Evolutionary conservation across 805 yeast species (phyloP).

Genomic region (Yamadazyma kitorensis): DNA sequence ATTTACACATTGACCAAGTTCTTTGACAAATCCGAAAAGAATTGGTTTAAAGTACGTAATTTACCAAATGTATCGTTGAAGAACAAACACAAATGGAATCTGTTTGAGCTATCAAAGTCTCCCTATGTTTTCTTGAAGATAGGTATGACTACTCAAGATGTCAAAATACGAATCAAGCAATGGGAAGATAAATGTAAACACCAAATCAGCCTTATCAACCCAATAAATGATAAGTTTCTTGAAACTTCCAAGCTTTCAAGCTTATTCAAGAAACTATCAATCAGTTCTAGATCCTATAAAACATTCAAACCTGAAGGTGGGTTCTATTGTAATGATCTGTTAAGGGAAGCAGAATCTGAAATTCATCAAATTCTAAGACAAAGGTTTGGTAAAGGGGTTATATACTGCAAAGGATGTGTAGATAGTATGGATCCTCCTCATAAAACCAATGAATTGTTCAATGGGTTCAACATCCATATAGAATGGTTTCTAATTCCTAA

Average conservation of each 20-base stretch:
- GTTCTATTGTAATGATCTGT: conserved; percentile 28
- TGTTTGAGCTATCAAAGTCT: conserved; percentile 35
- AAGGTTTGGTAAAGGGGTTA: conserved; percentile 46
- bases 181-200: conserved; percentile 55
- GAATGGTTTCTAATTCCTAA: conserved; percentile 61
- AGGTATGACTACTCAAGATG: conserved; percentile 52
- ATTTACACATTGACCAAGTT: conserved; percentile 47
- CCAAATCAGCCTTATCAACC: conserved; percentile 38
- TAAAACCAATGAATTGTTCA: conserved; percentile 3
- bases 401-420: conserved; percentile 48
- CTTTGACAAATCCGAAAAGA: conserved; percentile 18
- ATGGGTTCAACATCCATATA: conserved; percentile 38
- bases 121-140: conserved; percentile 46
- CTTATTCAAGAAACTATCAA: conserved; percentile 6
- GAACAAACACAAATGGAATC: conserved; percentile 25
- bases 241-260: neutral
- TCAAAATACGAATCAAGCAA: conserved; percentile 41
- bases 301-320: conserved; percentile 30
- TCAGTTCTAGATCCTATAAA: conserved; percentile 1
- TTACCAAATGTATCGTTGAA: conserved; percentile 17
- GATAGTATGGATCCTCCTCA: conserved; percentile 3
- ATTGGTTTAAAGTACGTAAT: conserved; percentile 35
- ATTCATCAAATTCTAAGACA: conserved; percentile 39
- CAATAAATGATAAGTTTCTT: conserved; percentile 16
- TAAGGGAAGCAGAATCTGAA: conserved; percentile 36